These are phyloP conservation scores for Podila minutissima DNA, from an alignment of 192 early-diverging fungal genomes.

Conservation along the genomic window DNA sequence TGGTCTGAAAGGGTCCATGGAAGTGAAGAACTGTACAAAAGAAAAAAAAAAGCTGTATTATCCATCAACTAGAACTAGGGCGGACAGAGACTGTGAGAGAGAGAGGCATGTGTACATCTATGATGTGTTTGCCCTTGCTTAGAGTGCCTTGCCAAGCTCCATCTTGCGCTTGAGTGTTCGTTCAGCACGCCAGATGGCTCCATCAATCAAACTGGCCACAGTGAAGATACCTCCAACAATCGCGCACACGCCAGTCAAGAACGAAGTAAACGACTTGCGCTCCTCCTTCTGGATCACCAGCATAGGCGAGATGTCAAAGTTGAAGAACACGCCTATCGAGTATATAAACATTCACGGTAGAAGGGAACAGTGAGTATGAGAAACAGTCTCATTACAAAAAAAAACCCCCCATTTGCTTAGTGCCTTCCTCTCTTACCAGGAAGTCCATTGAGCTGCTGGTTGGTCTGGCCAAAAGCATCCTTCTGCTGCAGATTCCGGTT, in stretches of 20 bases:
- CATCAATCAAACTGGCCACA: conserved; percentile 89
- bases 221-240: conserved; percentile 95
- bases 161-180: conserved; percentile 77
- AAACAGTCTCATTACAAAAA: not conserved
- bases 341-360: not conserved
- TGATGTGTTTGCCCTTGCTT: not conserved
- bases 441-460: conserved; percentile 8
- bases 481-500: conserved; percentile 64
- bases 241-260: conserved; percentile 90
- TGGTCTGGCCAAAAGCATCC: conserved; percentile 18
- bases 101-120: no score
- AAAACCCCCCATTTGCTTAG: no score
- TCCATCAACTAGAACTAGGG: no score
- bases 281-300: conserved; percentile 86
- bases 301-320: conserved; percentile 98
- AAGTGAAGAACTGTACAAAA: no score
- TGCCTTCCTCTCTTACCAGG: conserved; percentile 4
- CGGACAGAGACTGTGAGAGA: no score
- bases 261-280: conserved; percentile 80
- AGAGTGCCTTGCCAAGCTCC: conserved; percentile 81
- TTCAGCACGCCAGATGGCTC: conserved; percentile 83
- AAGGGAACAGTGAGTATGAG: not conserved
- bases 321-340: conserved; percentile 83
- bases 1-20: no score
- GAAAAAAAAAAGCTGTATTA: no score